Evolutionary conservation across 2,329 filamentous ascomycete species (phyloP), one percentile per base, ranked within the genome.

Genomic region (Cercospora sesami): DNA sequence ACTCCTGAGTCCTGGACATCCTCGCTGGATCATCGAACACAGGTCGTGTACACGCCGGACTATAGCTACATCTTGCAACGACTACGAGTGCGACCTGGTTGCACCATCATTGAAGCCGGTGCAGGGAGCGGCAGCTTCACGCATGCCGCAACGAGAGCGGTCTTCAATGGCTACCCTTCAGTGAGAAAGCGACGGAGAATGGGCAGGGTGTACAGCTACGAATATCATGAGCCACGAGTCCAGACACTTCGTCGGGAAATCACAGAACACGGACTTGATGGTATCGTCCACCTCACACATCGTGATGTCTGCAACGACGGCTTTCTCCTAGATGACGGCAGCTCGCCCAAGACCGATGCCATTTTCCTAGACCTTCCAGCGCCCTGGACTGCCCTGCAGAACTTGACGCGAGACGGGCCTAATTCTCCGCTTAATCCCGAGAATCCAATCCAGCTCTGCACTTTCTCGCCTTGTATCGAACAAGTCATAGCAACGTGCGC

Each of bases 391-490:
- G 92, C 92, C 3, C 82, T 95, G 33, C 89, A 87, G 51, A 90
- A 94, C 74, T 83, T 95, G n/a, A 88, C 89, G 1, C 85, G 91
- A 74, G 73, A 69, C 14, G 66, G 61, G 9, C 70, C 75, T 26
- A 71, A 72, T 45, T 85, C 86, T 0, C 84, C 87, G 0, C 84
- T 98, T 10, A 90, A 95, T 72, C 89, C 92, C 0, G 84, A 85
- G n/a, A 85, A 87, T 51, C 86, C 90, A 5, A 87, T 90, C 1
- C 86, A 95, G 76, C 86, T 99, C 64, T 99, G 95, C 82, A 96
- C 93, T 0, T 99, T 99, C 81, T 96, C 91, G 1, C 95, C 95
- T 0, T 99, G 95, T 80, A 96, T 99, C 72, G 95, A 99, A 80
- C 95, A 99, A 82, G 94, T 96, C 23, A 93, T 91, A 63, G 88